Percentiles rank a stretch among this genome's conserved stretches.
These are phyloP conservation scores for Daldinia childiae DNA, from an alignment of 495 filamentous ascomycete species.

Conservation along the genomic window DNA sequence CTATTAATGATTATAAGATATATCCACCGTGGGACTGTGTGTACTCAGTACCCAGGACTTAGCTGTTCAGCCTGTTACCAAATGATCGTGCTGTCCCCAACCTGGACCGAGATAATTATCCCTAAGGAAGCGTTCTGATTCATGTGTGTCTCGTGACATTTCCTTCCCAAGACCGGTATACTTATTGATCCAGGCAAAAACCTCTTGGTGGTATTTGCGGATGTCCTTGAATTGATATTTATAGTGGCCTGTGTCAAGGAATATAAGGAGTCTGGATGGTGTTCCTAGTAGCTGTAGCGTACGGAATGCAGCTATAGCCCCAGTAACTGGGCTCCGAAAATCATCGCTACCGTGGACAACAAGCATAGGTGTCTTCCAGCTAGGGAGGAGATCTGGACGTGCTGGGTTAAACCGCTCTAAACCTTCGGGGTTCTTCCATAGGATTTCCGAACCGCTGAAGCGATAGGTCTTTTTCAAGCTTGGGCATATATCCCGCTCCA, in stretches of 20 bases:
- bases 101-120: not conserved
- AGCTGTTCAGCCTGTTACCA: too few relatives aligned
- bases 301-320: constrained; percentile 79
- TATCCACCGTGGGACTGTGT: too few relatives aligned
- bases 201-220: constrained; percentile 72
- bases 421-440: constrained; percentile 27
- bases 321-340: constrained; percentile 72
- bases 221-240: constrained; percentile 74
- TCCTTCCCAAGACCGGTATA: constrained; percentile 16
- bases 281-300: constrained; percentile 69
- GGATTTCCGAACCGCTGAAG: constrained; percentile 21
- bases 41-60: too few relatives aligned
- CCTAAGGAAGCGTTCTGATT: too few relatives aligned
- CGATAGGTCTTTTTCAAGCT: not conserved
- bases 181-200: constrained; percentile 69
- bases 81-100: not conserved
- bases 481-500: constrained; percentile 19
- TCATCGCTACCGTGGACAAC: constrained; percentile 69
- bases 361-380: constrained; percentile 47
- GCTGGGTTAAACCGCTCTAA: constrained; percentile 38
- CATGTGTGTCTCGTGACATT: too few relatives aligned
- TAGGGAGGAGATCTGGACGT: constrained; percentile 27
- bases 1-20: too few relatives aligned
- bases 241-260: constrained; percentile 67
- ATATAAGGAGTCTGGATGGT: constrained; percentile 66